Evolutionary conservation across 2,329 filamentous ascomycete genomes (phyloP).

Genomic region (Aspergillus pseudoviridinutans): DNA sequence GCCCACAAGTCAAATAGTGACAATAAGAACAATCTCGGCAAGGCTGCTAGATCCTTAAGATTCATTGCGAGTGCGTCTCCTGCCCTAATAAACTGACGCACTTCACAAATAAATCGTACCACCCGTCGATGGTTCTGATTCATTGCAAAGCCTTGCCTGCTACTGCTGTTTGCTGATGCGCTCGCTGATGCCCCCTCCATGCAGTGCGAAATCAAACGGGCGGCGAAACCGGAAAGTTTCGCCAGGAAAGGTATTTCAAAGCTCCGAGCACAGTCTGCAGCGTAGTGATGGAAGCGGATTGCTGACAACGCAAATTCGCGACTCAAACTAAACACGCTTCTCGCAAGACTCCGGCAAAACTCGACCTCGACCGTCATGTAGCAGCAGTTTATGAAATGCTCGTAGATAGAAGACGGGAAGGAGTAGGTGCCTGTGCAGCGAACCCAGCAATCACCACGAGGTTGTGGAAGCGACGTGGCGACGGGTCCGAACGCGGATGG

Average conservation of each 20-base stretch:
- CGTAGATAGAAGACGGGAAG: constrained; percentile 28
- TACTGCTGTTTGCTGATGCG: constrained; percentile 47
- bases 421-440: constrained; percentile 33
- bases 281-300: constrained; percentile 20
- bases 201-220: constrained; percentile 20
- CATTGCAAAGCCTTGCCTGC: constrained; percentile 23
- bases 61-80: neutral
- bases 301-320: constrained; percentile 54
- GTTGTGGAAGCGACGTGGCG: constrained; percentile 20
- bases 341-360: constrained; percentile 52
- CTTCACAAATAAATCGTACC: constrained; percentile 5
- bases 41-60: neutral
- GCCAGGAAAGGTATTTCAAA: constrained; percentile 21
- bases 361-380: constrained; percentile 51
- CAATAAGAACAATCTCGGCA: neutral
- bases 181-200: constrained; percentile 47
- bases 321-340: constrained; percentile 25
- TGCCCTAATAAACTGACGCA: neutral
- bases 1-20: neutral
- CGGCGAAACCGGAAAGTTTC: constrained; percentile 19
- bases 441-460: constrained; percentile 23
- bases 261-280: constrained; percentile 30
- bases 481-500: constrained; percentile 26
- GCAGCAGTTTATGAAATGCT: constrained; percentile 23
- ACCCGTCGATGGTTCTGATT: neutral